Percentiles rank a stretch among this genome's conserved stretches.
Evolutionary conservation across 2,329 filamentous ascomycete genomes (phyloP).

Genomic region (Curvularia hawaiiensis): DNA sequence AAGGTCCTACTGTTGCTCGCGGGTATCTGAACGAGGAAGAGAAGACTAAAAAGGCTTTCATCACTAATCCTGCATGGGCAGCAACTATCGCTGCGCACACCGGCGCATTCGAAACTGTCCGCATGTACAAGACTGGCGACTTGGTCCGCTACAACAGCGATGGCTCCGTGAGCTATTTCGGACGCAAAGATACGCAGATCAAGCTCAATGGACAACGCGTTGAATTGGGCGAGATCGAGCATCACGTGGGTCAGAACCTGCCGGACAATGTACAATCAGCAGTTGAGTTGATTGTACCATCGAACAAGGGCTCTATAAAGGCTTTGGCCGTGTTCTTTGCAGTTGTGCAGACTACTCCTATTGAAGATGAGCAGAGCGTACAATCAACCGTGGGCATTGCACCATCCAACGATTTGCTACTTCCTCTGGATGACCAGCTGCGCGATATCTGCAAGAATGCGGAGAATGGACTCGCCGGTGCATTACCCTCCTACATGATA

Average conservation of each 20-base stretch:
- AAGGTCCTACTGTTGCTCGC: conserved; percentile 55
- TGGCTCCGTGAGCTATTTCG: conserved; percentile 37
- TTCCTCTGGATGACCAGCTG: conserved; percentile 33
- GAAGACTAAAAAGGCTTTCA: conserved; percentile 35
- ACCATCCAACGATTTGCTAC: conserved; percentile 35
- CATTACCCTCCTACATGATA: conserved; percentile 44
- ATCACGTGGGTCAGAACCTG: conserved; percentile 42
- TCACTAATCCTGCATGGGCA: conserved; percentile 38
- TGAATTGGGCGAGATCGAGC: conserved; percentile 38
- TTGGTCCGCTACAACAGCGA: conserved; percentile 27
- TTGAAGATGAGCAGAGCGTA: conserved; percentile 9
- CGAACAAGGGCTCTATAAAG: conserved; percentile 35
- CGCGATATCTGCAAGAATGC: conserved; percentile 37
- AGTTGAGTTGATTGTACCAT: conserved; percentile 41
- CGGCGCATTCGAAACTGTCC: conserved; percentile 21
- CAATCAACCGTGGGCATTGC: conserved; percentile 28
- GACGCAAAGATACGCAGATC: conserved; percentile 38
- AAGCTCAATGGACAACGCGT: conserved; percentile 41
- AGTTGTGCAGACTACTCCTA: conserved; percentile 19
- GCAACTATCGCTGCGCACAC: conserved; percentile 7
- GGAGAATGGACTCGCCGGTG: conserved; percentile 36
- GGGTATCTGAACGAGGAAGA: conserved; percentile 32
- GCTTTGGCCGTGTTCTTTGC: conserved; percentile 43
- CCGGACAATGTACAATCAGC: conserved; percentile 40
- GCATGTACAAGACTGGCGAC: conserved; percentile 32